These are phyloP conservation scores for Juglanconis oblonga DNA, from an alignment of 2,329 filamentous ascomycete genomes.

Conservation along the genomic window DNA sequence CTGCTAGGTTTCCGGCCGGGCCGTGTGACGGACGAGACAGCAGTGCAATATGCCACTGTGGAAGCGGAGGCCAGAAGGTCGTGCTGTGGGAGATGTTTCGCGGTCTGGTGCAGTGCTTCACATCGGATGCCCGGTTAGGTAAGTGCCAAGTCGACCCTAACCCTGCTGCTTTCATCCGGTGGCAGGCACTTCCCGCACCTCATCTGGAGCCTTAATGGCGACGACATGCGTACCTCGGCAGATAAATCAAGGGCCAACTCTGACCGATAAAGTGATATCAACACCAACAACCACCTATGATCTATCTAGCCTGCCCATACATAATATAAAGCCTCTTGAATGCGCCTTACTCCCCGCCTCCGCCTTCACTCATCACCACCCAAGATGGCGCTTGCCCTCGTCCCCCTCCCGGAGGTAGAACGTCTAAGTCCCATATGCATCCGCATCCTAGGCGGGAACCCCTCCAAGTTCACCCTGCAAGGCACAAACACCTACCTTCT, in stretches of 20 bases:
- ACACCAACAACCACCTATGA: neutral
- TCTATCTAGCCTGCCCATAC: neutral
- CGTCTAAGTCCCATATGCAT: slow-evolving; percentile 75
- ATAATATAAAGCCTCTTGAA: neutral
- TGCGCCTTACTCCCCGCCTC: slow-evolving; percentile 3
- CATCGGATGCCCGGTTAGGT: no score
- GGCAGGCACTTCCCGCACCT: neutral
- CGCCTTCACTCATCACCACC: neutral
- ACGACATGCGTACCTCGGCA: slow-evolving; percentile 1
- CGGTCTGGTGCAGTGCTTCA: no score
- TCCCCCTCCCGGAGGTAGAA: slow-evolving; percentile 69
- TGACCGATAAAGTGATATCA: neutral
- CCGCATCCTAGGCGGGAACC: slow-evolving; percentile 86
- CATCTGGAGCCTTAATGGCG: slow-evolving; percentile 10
- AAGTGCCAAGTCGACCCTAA: neutral
- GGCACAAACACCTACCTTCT: slow-evolving; percentile 95
- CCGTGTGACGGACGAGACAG: no score
- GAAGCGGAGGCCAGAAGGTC: no score
- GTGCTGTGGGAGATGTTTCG: no score
- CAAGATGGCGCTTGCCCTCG: slow-evolving; percentile 60
- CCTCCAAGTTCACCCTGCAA: slow-evolving; percentile 73
- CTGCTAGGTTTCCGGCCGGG: no score
- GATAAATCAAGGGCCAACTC: neutral
- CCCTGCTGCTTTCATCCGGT: neutral
- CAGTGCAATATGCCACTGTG: no score